Evolutionary conservation across 768 basidiomycete genomes (phyloP), one percentile per base, ranked within the genome.

Genomic region (Strobilomyces dryophilus): DNA sequence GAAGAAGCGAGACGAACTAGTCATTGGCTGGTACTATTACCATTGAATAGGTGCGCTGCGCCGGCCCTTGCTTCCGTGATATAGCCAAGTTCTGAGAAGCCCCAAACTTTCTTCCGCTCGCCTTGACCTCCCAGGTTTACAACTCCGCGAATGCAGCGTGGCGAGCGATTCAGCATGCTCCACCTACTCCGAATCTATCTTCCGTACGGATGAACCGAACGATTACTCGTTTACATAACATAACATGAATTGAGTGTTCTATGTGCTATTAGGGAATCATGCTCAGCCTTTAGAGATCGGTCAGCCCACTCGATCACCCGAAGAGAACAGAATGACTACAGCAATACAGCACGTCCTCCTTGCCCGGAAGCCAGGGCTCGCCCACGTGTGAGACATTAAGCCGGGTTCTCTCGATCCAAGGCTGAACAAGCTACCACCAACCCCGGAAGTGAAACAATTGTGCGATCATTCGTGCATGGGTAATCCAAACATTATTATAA

Each of bases 81-180:
- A 42, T 34, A 36, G 51, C 47, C 53, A 40, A 49, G 47, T 49
- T 29, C 34, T 27, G 43, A 31, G 18, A 46, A 44, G 42, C 12
- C 35, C 14, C 17, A 21, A 4, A 12, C 47, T 31, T 14, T 49
- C 47, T 32, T 41, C 4, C 9, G 21, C 15, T 47, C 39, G 51
- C 39, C 40, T 52, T 39, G 51, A 24, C 24, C 2, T 24, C 24
- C 24, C 24, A 24, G n/a, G n/a, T n/a, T 49, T 68, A 64, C 41
- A 66, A 68, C 69, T 68, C 67, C 67, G 67, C 67, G 67, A 70
- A 51, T 41, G 32, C 55, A 46, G 68, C 60, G 68, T 66, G 66
- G 53, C 66, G 32, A 32, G 20, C 40, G 14, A 41, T 14, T 20
- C 15, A 24, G 24, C 53, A 36, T 32, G 51, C 49, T 54, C 49